Evolutionary conservation across 2,329 filamentous ascomycete genomes (phyloP), one percentile per base, ranked within the genome.

Genomic region (Madurella fahalii): DNA sequence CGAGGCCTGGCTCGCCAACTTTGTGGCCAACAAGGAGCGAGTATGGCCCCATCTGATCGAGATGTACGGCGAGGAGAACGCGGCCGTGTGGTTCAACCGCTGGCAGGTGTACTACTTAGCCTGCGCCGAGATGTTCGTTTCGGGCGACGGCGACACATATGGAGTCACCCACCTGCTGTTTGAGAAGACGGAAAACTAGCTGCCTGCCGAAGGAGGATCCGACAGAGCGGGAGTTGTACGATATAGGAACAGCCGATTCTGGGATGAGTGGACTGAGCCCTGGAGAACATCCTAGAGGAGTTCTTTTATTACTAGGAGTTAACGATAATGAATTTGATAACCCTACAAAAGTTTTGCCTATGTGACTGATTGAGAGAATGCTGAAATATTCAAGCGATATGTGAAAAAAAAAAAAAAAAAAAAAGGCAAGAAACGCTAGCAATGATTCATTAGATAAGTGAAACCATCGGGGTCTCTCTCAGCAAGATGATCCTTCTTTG

Each of bases 91-190:
- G 85, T 88, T 80, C 66, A 79, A 86, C 63, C 74, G 85, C 53
- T 89, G 86, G 85, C 82, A 87, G 71, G 80, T 88, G 34, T 89
- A 87, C 61, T 86, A 87, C 66, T 76, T 88, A 77, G 85, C 84
- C 30, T 88, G 85, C 69, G 83, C 83, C 43, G 84, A 88, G 70
- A 67, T 89, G 58, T 89, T 88, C 68, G 81, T 79, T 40, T 85
- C 80, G 66, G 76, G 82, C 39, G 81, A 79, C 13, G 84, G 84
- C 9, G 83, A 89, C 63, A 81, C 76, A 5, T 88, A 85, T 84
- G 85, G 84, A 4, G 82, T 88, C 1, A 77, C 77, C 44, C 84
- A 88, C 69, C 83, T 84, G 64, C 68, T 87, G 52, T 87, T 89
- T 63, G 78, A 83, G 69, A 87, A 87, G 71, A 69, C 69, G 41